These are phyloP conservation scores for Euphrasia arctica DNA, from an alignment of 305 asterid species.

Conservation along the genomic window DNA sequence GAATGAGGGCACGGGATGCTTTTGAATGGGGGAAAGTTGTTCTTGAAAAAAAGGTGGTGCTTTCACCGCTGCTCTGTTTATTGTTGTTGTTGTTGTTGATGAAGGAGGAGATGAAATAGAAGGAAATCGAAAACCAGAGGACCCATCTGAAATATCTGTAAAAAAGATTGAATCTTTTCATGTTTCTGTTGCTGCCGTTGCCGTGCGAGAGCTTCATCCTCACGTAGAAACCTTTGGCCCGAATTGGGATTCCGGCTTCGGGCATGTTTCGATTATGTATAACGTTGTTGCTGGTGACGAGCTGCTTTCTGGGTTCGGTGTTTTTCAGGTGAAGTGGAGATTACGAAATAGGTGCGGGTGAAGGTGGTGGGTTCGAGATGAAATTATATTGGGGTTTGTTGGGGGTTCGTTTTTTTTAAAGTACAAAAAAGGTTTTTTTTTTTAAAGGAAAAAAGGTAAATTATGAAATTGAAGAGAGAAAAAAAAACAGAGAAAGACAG, in stretches of 20 bases:
- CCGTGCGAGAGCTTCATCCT: conserved; percentile 45
- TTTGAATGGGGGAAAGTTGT: conserved; percentile 38
- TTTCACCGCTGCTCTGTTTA: not conserved
- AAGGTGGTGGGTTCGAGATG: no score
- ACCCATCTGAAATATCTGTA: conserved; percentile 61
- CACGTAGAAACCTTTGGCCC: conserved; percentile 51
- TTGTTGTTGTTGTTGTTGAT: conserved; percentile 36
- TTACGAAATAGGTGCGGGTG: conserved; percentile 34
- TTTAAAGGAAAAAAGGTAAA: conserved; percentile 17
- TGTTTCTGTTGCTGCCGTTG: not conserved
- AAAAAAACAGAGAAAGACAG: not conserved
- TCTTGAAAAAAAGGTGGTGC: conserved; percentile 34
- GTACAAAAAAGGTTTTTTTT: no score
- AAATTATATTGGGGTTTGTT: conserved; percentile 30
- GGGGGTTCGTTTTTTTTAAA: not conserved
- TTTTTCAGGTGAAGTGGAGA: conserved; percentile 34
- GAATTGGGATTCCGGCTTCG: conserved; percentile 32
- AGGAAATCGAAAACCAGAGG: conserved; percentile 57
- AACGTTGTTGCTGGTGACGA: conserved; percentile 29
- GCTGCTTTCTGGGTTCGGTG: conserved; percentile 53
- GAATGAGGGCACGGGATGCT: conserved; percentile 61
- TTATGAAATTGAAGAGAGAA: conserved; percentile 27
- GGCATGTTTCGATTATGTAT: conserved; percentile 16
- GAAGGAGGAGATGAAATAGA: conserved; percentile 57
- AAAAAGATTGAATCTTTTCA: conserved; percentile 25